phyloP scores from a whole-genome alignment of 805 yeast species.

The Starmerella etchellsii region DNA sequence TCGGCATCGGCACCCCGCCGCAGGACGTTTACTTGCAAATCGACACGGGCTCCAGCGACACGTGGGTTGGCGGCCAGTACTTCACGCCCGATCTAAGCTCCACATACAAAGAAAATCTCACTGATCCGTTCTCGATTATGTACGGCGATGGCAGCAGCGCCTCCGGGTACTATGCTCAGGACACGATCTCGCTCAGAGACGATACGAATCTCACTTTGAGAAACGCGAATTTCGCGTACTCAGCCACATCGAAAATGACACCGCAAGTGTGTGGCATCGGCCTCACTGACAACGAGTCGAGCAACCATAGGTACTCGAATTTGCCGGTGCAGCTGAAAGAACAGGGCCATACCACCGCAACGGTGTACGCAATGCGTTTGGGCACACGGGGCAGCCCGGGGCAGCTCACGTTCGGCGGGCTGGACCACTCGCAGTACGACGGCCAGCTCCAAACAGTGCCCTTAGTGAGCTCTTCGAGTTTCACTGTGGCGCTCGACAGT shows the following conservation, averaged over 20 bases:
- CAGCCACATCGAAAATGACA: slow-evolving; percentile 47
- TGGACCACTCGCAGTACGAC: slow-evolving; percentile 31
- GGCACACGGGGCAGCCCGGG: slow-evolving; percentile 28
- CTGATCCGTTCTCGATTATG: slow-evolving; percentile 18
- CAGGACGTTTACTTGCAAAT: slow-evolving; percentile 40
- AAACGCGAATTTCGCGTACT: slow-evolving; percentile 57
- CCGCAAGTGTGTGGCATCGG: slow-evolving; percentile 38
- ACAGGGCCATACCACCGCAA: slow-evolving; percentile 31
- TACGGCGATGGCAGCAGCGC: slow-evolving; percentile 38
- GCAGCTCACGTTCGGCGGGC: slow-evolving; percentile 32
- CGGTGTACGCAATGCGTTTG: slow-evolving; percentile 36
- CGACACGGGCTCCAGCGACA: slow-evolving; percentile 61
- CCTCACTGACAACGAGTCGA: slow-evolving; percentile 23
- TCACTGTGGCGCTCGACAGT: slow-evolving; percentile 3
- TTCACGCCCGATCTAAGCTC: slow-evolving; percentile 20
- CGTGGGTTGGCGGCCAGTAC: slow-evolving; percentile 36
- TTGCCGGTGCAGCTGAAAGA: slow-evolving; percentile 26
- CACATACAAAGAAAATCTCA: slow-evolving; percentile 12
- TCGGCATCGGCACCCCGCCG: slow-evolving; percentile 38
- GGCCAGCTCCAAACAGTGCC: slow-evolving; percentile 29
- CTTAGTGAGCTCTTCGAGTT: slow-evolving; percentile 15
- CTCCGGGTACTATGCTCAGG: slow-evolving; percentile 46
- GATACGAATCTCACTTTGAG: slow-evolving; percentile 39
- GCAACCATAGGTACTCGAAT: slow-evolving; percentile 29
- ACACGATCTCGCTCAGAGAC: slow-evolving; percentile 35